Percentiles rank a stretch among this genome's conserved stretches.
Conservation (phyloP, 1,139 yeast genomes). For the Petasospora rhodanensis region DNA sequence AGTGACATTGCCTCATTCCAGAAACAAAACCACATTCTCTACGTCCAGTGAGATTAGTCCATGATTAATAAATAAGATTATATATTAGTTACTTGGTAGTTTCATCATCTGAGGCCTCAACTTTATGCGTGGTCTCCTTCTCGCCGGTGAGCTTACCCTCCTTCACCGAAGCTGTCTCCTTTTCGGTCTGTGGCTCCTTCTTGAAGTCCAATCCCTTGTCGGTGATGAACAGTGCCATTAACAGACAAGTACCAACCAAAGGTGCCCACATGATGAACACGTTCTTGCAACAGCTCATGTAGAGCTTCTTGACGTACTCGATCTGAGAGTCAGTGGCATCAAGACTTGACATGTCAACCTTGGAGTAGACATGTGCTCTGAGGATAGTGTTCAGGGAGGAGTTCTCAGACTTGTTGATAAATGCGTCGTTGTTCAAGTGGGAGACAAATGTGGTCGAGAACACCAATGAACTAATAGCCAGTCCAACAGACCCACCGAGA, state of each 20-base stretch:
- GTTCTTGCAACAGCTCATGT: slow-evolving; percentile 14
- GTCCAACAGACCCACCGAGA: slow-evolving; percentile 52
- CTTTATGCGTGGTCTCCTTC: neutral
- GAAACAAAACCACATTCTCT: neutral
- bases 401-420: slow-evolving; percentile 11
- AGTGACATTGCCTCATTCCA: slow-evolving; percentile 8
- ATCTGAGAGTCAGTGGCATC: slow-evolving; percentile 8
- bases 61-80: neutral
- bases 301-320: slow-evolving; percentile 11
- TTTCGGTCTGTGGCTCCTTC: neutral
- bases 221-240: slow-evolving; percentile 12
- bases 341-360: slow-evolving; percentile 8
- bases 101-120: slow-evolving; percentile 1
- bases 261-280: slow-evolving; percentile 19
- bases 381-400: slow-evolving; percentile 4
- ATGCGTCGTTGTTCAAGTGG: slow-evolving; percentile 9
- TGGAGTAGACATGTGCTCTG: slow-evolving; percentile 12
- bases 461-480: slow-evolving; percentile 39
- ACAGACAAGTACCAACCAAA: slow-evolving; percentile 11
- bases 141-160: too few species aligned
- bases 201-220: slow-evolving; percentile 15
- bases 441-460: slow-evolving; percentile 21
- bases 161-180: neutral
- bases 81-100: too few species aligned
- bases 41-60: neutral